phyloP scores from a whole-genome alignment of 305 asterid species.

The Ruellia speciosa region DNA sequence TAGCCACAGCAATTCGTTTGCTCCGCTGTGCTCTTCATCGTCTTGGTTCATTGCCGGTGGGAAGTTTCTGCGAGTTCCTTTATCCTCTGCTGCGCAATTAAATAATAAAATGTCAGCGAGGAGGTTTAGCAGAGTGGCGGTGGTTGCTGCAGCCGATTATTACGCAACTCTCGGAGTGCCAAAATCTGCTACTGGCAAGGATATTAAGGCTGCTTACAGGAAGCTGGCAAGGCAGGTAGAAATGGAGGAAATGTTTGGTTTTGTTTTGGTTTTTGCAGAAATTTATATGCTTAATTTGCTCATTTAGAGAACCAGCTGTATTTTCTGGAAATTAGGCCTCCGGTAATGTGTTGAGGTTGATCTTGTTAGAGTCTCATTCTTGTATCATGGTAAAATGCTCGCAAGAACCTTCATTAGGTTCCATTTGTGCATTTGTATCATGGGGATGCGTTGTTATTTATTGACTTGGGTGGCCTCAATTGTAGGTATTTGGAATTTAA shows the following conservation, averaged over 20 bases:
- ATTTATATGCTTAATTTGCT: background rate
- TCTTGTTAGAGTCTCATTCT: background rate
- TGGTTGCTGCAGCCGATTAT: slow-evolving; percentile 84
- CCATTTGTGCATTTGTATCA: too few species aligned
- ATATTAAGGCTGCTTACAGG: slow-evolving; percentile 93
- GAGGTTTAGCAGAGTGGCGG: slow-evolving; percentile 58
- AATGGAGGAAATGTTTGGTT: slow-evolving; percentile 15
- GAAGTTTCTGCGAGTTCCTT: slow-evolving; percentile 34
- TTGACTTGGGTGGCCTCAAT: background rate
- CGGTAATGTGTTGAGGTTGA: slow-evolving; percentile 11
- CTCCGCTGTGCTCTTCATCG: slow-evolving; percentile 43
- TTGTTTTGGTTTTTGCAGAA: background rate
- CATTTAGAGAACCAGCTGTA: background rate
- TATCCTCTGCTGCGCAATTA: slow-evolving; percentile 44
- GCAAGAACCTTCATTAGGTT: too few species aligned
- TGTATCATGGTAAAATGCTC: too few species aligned
- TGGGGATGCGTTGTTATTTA: too few species aligned
- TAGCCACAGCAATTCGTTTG: slow-evolving; percentile 21
- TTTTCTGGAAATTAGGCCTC: slow-evolving; percentile 4
- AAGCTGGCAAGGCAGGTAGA: slow-evolving; percentile 89
- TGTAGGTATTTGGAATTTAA: background rate
- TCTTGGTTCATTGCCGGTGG: slow-evolving; percentile 52
- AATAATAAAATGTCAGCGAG: slow-evolving; percentile 42
- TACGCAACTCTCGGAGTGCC: slow-evolving; percentile 88
- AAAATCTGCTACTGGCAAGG: slow-evolving; percentile 73